Evolutionary conservation across 169 alveolate species (phyloP), one percentile per base, ranked within the genome.

Genomic region (Besnoitia besnoiti): DNA sequence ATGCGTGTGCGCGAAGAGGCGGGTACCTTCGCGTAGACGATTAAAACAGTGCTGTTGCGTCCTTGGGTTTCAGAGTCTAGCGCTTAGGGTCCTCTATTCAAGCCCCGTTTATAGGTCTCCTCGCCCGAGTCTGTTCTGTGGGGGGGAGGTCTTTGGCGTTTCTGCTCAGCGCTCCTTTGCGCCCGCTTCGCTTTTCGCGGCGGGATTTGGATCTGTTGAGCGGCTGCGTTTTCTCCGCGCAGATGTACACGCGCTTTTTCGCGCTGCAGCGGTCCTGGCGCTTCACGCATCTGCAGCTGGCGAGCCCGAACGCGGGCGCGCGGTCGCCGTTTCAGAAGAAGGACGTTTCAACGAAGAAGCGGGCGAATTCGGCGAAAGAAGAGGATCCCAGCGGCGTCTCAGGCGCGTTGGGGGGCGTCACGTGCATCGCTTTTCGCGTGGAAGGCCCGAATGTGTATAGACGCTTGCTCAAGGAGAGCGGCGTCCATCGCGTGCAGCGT

Each of bases 401-500:
- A 2, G 82, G 82, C 39, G 82, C 82, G 12, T n/a, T 73, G 2
- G 82, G 82, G 5, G 82, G 82, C 5, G 46, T 37, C n/a, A 73
- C 82, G 2, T 73, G 82, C 46, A 35, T 73, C 21, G 59, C 87
- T 10, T 77, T 77, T 39, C 87, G 59, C 35, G 55, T 77, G 16
- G 61, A 77, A 37, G 90, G 90, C 42, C 76, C 62, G 7, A 44
- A 75, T 24, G 62, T 27, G 39, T 49, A 47, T 46, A 19, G 62
- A 30, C 75, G 33, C 44, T 55, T 85, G 49, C 51, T 85, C 80
- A 42, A 27, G 79, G 90, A 50, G 51, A 27, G 61, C 14, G 98
- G 98, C 21, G 97, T 97, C n/a, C 91, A 87, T 37, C 51, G 91
- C 27, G 91, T 87, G 30, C 91, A 87, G 85, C 51, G 91, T 0